phyloP scores from a whole-genome alignment of 257 asterid genomes.

The Cruciata laevipes region DNA sequence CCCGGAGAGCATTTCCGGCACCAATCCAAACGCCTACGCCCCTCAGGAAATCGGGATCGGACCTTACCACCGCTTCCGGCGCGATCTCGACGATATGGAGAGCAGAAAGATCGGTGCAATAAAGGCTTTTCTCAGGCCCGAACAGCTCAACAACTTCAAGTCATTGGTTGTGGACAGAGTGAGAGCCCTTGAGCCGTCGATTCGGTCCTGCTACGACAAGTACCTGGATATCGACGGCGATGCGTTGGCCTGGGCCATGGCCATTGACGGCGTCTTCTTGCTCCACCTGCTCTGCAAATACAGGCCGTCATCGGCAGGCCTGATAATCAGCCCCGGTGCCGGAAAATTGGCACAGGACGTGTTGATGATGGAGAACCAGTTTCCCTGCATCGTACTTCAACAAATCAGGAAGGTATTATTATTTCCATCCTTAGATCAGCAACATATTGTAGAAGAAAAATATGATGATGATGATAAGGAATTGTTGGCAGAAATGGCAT shows the following conservation, averaged over 20 bases:
- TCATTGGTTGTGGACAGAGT: background rate
- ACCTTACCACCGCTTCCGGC: slow-evolving; percentile 32
- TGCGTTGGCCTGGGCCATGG: slow-evolving; percentile 28
- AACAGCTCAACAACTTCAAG: slow-evolving; percentile 4
- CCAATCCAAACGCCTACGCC: slow-evolving; percentile 31
- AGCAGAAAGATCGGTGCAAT: slow-evolving; percentile 24
- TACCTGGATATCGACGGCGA: slow-evolving; percentile 27
- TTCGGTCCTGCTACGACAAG: slow-evolving; percentile 24
- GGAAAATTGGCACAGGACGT: slow-evolving; percentile 19
- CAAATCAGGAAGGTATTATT: background rate
- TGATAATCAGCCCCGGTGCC: too few relatives aligned
- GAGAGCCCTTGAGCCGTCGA: slow-evolving; percentile 16
- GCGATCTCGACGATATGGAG: slow-evolving; percentile 10
- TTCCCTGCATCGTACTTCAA: slow-evolving; percentile 22
- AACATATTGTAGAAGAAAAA: too few relatives aligned
- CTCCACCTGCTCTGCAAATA: too few relatives aligned
- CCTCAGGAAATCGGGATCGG: slow-evolving; percentile 34
- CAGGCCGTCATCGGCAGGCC: too few relatives aligned
- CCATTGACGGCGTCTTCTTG: slow-evolving; percentile 29
- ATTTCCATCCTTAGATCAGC: too few relatives aligned
- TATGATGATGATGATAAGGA: background rate
- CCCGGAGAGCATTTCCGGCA: slow-evolving; percentile 9
- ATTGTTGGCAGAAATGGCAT: background rate
- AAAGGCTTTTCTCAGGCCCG: slow-evolving; percentile 1
- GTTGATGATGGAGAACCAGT: slow-evolving; percentile 43